Evolutionary conservation across 2,329 filamentous ascomycete genomes (phyloP).

Genomic region (Trichoderma semiorbis): DNA sequence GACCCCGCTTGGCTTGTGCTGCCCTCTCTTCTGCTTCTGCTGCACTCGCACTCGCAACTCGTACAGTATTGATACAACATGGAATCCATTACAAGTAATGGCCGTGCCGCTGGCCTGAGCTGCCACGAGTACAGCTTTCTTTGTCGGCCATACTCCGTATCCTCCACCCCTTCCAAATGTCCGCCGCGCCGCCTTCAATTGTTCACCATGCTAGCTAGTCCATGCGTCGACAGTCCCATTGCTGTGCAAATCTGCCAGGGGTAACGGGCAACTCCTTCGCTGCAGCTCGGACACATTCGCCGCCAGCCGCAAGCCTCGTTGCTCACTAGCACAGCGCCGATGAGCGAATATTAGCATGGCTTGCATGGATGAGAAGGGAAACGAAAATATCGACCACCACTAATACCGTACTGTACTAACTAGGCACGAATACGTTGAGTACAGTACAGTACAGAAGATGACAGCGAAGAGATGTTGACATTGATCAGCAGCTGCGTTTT

Average conservation of each 20-base stretch:
- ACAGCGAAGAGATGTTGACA: background rate
- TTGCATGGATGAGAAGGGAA: background rate
- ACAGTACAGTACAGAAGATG: background rate
- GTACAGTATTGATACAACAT: background rate
- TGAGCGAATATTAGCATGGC: slow-evolving; percentile 4
- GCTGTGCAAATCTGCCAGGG: slow-evolving; percentile 1
- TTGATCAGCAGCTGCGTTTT: slow-evolving; percentile 7
- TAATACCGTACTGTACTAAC: background rate
- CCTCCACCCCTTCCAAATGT: background rate
- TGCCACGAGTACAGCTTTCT: background rate
- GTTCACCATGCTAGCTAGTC: background rate
- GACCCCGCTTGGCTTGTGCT: background rate
- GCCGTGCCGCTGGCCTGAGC: background rate
- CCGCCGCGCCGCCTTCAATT: background rate
- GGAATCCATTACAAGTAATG: background rate
- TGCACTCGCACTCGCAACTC: background rate
- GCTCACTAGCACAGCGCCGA: slow-evolving; percentile 2
- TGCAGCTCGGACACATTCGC: background rate
- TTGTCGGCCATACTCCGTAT: background rate
- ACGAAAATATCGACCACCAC: background rate
- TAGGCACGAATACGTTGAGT: background rate
- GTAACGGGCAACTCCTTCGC: background rate
- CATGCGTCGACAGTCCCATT: background rate
- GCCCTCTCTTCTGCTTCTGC: background rate
- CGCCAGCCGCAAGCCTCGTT: slow-evolving; percentile 6